These are phyloP conservation scores for Paraphoma sp. DNA, from an alignment of 2,329 filamentous ascomycete genomes.

Conservation along the genomic window DNA sequence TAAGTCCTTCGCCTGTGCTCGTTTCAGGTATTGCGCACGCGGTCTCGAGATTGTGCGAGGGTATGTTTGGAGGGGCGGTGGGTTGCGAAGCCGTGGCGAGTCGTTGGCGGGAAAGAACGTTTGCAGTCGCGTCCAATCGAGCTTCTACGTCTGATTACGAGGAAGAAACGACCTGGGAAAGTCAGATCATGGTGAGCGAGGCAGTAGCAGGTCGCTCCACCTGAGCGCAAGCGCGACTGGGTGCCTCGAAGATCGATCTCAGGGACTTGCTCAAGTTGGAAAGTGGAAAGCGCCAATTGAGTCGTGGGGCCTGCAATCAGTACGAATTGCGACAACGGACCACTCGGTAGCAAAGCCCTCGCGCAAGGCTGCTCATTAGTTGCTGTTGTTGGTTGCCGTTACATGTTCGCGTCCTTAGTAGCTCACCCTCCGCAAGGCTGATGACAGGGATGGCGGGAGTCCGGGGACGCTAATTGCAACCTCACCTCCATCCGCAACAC, in stretches of 20 bases:
- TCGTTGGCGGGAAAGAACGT: too few species aligned
- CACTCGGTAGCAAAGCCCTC: too few species aligned
- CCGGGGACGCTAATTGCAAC: background rate
- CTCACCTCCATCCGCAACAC: background rate
- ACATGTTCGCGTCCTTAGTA: too few species aligned
- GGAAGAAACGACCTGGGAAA: background rate
- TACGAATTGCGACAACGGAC: too few species aligned
- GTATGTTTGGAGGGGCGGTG: background rate
- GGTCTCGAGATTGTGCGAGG: background rate
- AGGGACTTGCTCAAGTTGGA: background rate
- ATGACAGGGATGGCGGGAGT: constrained; percentile 8
- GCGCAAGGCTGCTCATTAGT: too few species aligned
- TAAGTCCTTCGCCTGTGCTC: background rate
- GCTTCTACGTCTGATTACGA: background rate
- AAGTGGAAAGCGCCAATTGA: too few species aligned
- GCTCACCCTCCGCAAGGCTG: constrained; percentile 6
- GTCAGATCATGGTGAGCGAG: constrained; percentile 4
- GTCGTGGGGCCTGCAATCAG: too few species aligned
- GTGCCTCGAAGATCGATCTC: background rate
- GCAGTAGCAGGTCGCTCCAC: background rate
- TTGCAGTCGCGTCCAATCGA: background rate
- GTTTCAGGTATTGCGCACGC: too few species aligned
- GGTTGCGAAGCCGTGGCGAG: background rate
- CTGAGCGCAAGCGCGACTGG: background rate
- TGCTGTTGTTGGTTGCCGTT: too few species aligned